Conservation (phyloP, 768 basidiomycete species). For the Pholiota conissans region DNA sequence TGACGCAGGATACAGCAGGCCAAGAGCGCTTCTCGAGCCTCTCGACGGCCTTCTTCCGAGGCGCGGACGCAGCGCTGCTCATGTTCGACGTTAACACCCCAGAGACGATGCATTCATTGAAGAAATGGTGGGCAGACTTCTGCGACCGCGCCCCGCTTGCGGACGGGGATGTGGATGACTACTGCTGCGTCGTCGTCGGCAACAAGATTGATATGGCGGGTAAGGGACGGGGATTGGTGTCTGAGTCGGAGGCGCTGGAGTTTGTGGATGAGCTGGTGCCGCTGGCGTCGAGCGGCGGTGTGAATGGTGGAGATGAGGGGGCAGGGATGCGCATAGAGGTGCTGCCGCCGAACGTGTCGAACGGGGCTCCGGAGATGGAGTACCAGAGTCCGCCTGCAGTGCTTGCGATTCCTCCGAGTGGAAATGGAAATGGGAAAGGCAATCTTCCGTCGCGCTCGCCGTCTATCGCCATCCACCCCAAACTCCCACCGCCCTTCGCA, state of each 20-base stretch:
- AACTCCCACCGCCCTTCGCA: background rate
- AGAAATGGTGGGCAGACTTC: slow-evolving; percentile 83
- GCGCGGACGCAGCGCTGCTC: slow-evolving; percentile 79
- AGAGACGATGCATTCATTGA: slow-evolving; percentile 56
- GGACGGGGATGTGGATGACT: slow-evolving; percentile 61
- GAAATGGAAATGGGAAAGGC: background rate
- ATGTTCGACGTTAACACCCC: slow-evolving; percentile 79
- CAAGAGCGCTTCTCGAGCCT: slow-evolving; percentile 87
- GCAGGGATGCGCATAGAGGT: background rate
- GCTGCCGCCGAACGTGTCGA: slow-evolving; percentile 9
- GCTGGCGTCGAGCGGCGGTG: too few relatives aligned
- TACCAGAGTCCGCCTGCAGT: background rate
- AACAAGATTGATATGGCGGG: slow-evolving; percentile 71
- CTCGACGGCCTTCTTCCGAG: slow-evolving; percentile 81
- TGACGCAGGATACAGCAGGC: slow-evolving; percentile 80
- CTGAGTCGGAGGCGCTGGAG: slow-evolving; percentile 43
- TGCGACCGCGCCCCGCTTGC: slow-evolving; percentile 60
- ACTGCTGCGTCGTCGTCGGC: slow-evolving; percentile 75
- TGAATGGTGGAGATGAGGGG: background rate
- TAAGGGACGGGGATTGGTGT: slow-evolving; percentile 23
- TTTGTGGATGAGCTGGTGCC: slow-evolving; percentile 65
- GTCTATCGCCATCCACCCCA: slow-evolving; percentile 25
- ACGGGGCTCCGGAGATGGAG: slow-evolving; percentile 2
- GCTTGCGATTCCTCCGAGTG: background rate
- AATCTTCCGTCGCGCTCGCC: slow-evolving; percentile 27